These are phyloP conservation scores for Pseudopyricularia cyperi DNA, from an alignment of 2,329 filamentous ascomycete genomes.

Conservation along the genomic window DNA sequence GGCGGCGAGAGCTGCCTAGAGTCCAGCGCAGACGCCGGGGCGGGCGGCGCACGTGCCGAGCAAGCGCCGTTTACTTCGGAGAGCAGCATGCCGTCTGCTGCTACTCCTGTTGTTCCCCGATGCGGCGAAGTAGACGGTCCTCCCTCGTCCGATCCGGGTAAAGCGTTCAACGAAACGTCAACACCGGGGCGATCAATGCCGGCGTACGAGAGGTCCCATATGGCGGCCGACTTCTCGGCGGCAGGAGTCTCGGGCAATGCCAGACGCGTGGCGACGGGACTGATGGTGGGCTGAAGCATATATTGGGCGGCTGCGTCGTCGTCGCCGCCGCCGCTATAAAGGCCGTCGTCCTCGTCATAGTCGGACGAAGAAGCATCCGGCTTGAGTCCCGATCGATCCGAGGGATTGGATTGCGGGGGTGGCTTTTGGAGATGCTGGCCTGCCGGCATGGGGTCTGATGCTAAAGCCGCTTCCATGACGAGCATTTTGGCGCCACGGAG, in stretches of 20 bases:
- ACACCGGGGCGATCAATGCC: background rate
- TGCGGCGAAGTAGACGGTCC: background rate
- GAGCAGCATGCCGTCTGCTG: background rate
- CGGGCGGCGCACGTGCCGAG: background rate
- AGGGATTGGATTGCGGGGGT: no score
- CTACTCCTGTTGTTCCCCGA: no score
- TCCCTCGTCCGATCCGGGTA: background rate
- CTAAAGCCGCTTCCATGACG: no score
- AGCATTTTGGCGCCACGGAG: no score
- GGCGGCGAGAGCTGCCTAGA: background rate
- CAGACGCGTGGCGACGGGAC: slow-evolving; percentile 39
- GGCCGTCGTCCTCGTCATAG: background rate
- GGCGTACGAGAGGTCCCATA: slow-evolving; percentile 15
- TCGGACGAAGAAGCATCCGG: no score
- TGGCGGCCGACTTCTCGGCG: slow-evolving; percentile 42
- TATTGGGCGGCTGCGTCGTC: slow-evolving; percentile 42
- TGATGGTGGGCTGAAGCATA: slow-evolving; percentile 46
- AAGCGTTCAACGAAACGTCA: background rate
- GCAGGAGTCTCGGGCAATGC: slow-evolving; percentile 41
- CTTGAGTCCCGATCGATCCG: no score
- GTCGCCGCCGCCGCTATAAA: slow-evolving; percentile 25
- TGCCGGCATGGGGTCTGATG: no score
- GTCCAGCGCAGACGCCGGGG: background rate
- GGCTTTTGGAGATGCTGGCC: no score
- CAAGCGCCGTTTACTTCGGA: background rate